Base-by-base conservation (phyloP, 2,329 filamentous ascomycete species). In the Dendryphion nanum region DNA sequence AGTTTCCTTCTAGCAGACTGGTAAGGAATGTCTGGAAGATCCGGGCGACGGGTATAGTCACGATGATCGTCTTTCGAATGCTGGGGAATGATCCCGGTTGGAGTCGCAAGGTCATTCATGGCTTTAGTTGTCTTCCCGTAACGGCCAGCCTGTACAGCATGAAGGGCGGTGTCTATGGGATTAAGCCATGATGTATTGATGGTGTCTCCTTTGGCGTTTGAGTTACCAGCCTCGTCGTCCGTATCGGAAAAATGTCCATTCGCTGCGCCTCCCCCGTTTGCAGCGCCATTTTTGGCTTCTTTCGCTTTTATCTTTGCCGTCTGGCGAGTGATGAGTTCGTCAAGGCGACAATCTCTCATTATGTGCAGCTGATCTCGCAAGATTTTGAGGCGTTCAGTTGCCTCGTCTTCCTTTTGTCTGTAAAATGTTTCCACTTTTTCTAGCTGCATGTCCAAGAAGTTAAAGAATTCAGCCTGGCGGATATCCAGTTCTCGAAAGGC, bases 371-470 rank as follows among this genome's bases (percentile, higher is more conserved):
- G 93, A 35, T 89, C 81, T 29, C 86, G 80, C 32, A 98, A 73
- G 4, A 85, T 64, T 1, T 73, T 70, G 17, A 96, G 70, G 2
- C 90, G 80, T 38, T 83, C 71, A 0, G 81, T 85, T 0, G 91
- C 88, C 59, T 96, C 88, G 18, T 86, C 78, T 60, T 98, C 93
- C 60, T 96, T 96, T 50, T 80, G 71, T 51, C 80, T 82, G 71
- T 97, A 97, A 58, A 98, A 98, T 0, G 73, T 69, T 60, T 98
- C 90, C 8, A 98, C 88, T 67, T 97, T 98, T n/a, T 83, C 76
- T 12, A 98, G 72, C 67, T 98, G 86, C 7, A 71, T 72, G 52
- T 96, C 88, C 37, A 98, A 72, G 56, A 93, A 98, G 0, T 74
- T 68, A 63, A 90, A 91, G 59, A 98, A 97, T 12, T 95, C 87